phyloP scores from a whole-genome alignment of 176 grass and related monocot genomes.

The Triticum timopheevii region DNA sequence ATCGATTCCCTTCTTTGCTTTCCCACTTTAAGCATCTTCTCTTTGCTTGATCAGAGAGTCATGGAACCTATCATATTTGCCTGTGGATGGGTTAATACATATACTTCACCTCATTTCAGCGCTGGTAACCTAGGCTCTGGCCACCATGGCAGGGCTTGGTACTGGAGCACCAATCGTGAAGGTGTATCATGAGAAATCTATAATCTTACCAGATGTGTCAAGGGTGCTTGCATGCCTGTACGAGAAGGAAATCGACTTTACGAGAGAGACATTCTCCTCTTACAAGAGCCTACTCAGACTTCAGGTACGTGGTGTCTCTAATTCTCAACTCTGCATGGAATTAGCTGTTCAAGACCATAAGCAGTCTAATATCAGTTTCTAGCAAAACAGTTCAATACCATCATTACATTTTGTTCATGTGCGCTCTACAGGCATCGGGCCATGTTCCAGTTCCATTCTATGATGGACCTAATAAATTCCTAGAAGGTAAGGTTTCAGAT shows the following conservation, averaged over 20 bases:
- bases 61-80: slow-evolving; percentile 46
- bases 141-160: slow-evolving; percentile 50
- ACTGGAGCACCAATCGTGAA: slow-evolving; percentile 48
- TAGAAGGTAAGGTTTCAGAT: slow-evolving; percentile 57
- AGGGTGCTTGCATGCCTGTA: slow-evolving; percentile 84
- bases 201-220: slow-evolving; percentile 70
- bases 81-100: slow-evolving; percentile 12
- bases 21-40: slow-evolving; percentile 63
- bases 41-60: slow-evolving; percentile 73
- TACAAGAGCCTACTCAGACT: slow-evolving; percentile 67
- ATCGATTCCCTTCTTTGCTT: slow-evolving; percentile 22
- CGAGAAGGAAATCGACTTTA: slow-evolving; percentile 72
- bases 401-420: slow-evolving; percentile 5
- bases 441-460: slow-evolving; percentile 65
- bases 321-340: background rate
- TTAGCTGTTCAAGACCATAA: slow-evolving; percentile 14
- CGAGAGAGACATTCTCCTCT: slow-evolving; percentile 27
- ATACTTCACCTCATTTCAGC: slow-evolving; percentile 14
- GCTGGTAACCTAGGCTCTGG: slow-evolving; percentile 22
- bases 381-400: background rate
- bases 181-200: slow-evolving; percentile 75
- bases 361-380: background rate
- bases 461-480: slow-evolving; percentile 61
- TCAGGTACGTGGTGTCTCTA: slow-evolving; percentile 55
- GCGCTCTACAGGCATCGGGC: slow-evolving; percentile 47